phyloP scores from a whole-genome alignment of 164 flowering plant genomes.

The Vitis labrusca region DNA sequence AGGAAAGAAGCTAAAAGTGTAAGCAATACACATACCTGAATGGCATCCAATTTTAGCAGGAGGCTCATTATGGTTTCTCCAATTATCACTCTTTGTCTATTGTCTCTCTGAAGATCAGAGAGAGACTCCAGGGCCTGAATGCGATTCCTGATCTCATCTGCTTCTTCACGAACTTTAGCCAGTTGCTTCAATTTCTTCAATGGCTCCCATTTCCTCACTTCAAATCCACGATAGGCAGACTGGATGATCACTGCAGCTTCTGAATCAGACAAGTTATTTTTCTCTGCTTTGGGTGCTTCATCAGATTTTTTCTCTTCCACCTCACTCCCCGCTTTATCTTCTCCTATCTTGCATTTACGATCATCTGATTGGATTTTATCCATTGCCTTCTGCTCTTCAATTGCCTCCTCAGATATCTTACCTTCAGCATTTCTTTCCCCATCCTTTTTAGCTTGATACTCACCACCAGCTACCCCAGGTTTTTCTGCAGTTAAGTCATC shows the following conservation, averaged over 20 bases:
- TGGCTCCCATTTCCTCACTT: conserved; percentile 66
- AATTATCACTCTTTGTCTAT: conserved; percentile 41
- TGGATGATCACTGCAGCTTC: conserved; percentile 69
- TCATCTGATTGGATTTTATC: neutral
- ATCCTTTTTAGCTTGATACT: neutral
- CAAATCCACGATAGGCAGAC: conserved; percentile 66
- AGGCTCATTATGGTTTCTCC: conserved; percentile 70
- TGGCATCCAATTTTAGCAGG: conserved; percentile 61
- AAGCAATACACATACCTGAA: conserved; percentile 54
- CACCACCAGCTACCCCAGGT: neutral
- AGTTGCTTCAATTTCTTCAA: conserved; percentile 66
- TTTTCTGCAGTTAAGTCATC: neutral
- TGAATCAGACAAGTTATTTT: conserved; percentile 25
- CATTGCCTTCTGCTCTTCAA: conserved; percentile 1
- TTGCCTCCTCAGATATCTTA: neutral
- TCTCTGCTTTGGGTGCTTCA: neutral
- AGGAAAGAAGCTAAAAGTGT: neutral
- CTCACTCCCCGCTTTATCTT: neutral
- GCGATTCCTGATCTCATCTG: conserved; percentile 27
- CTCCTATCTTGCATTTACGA: neutral
- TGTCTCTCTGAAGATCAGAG: conserved; percentile 19
- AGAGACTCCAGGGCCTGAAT: conserved; percentile 39
- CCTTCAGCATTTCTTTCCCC: neutral
- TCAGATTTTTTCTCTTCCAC: neutral
- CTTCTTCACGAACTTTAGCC: conserved; percentile 36